phyloP scores from a whole-genome alignment of 1,284 basidiomycete genomes.

The Cyathus pygmaeus region DNA sequence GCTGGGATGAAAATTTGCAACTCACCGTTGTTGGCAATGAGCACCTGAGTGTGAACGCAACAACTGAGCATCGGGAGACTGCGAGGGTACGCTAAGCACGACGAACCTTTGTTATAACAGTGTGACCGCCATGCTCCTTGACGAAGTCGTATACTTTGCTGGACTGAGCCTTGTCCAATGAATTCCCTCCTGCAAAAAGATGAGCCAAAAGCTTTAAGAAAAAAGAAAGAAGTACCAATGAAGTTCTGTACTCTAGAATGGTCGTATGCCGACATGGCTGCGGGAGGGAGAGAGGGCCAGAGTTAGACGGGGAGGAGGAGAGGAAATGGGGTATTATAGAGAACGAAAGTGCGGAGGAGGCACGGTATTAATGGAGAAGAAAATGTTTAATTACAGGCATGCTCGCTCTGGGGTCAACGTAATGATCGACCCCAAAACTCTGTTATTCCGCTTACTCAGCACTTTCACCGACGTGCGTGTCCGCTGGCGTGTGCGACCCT shows the following conservation, averaged over 20 bases:
- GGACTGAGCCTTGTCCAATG: constrained; percentile 84
- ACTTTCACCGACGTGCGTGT: too few relatives aligned
- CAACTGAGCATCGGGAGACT: not conserved
- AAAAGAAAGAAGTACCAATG: constrained; percentile 66
- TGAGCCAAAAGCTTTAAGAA: constrained; percentile 11
- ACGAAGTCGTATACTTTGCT: constrained; percentile 93
- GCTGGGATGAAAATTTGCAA: constrained; percentile 7
- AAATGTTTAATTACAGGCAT: not conserved
- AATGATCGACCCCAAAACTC: constrained; percentile 54
- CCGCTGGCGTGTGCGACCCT: constrained; percentile 1
- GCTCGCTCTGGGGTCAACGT: constrained; percentile 47
- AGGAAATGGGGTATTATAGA: constrained; percentile 14
- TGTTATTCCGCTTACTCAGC: constrained; percentile 49
- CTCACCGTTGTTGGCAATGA: constrained; percentile 95
- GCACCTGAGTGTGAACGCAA: constrained; percentile 65
- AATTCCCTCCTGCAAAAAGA: constrained; percentile 83
- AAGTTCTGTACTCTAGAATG: constrained; percentile 87
- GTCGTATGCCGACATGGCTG: constrained; percentile 74
- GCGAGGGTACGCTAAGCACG: constrained; percentile 1
- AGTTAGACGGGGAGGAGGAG: constrained; percentile 9
- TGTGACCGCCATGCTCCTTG: constrained; percentile 92
- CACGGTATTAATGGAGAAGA: not conserved
- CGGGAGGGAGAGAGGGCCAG: constrained; percentile 14
- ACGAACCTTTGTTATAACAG: constrained; percentile 92
- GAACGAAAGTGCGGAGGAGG: constrained; percentile 7